Percentiles rank a stretch among this genome's conserved stretches.
Conservation (phyloP, 164 flowering plant species). For the Umbilicus rupestris region DNA sequence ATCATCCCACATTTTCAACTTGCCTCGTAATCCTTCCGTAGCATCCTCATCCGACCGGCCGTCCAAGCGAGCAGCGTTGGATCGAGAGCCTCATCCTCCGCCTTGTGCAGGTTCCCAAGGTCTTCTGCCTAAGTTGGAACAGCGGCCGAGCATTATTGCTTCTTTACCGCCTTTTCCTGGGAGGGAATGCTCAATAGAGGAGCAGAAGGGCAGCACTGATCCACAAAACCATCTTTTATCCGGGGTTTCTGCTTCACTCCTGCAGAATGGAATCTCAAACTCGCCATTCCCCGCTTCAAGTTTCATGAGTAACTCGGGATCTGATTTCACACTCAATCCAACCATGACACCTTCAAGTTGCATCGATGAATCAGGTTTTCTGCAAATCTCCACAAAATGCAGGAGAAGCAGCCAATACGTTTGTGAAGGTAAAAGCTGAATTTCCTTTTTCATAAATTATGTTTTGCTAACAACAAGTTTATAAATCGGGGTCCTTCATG, state of each 20-base stretch:
- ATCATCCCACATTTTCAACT: slow-evolving; percentile 40
- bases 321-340: slow-evolving; percentile 52
- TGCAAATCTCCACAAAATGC: slow-evolving; percentile 69
- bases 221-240: slow-evolving; percentile 69
- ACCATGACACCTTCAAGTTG: slow-evolving; percentile 53
- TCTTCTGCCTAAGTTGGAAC: slow-evolving; percentile 45
- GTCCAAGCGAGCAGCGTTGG: slow-evolving; percentile 56
- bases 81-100: slow-evolving; percentile 23
- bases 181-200: slow-evolving; percentile 58
- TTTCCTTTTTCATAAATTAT: not conserved
- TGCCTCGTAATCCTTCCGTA: slow-evolving; percentile 30
- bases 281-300: slow-evolving; percentile 50
- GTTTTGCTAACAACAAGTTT: slow-evolving; percentile 29
- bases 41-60: slow-evolving; percentile 45
- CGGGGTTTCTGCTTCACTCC: slow-evolving; percentile 64
- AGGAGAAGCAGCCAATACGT: slow-evolving; percentile 47
- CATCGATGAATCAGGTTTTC: slow-evolving; percentile 69
- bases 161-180: slow-evolving; percentile 88
- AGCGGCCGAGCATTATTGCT: slow-evolving; percentile 22
- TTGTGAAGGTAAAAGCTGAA: slow-evolving; percentile 83
- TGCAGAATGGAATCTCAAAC: slow-evolving; percentile 61
- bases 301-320: slow-evolving; percentile 39
- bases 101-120: slow-evolving; percentile 37
- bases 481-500: slow-evolving; percentile 39
- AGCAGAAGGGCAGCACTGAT: slow-evolving; percentile 32